Evolutionary conservation across 306 rosid genomes (phyloP).

Genomic region (Ormosia emarginata): DNA sequence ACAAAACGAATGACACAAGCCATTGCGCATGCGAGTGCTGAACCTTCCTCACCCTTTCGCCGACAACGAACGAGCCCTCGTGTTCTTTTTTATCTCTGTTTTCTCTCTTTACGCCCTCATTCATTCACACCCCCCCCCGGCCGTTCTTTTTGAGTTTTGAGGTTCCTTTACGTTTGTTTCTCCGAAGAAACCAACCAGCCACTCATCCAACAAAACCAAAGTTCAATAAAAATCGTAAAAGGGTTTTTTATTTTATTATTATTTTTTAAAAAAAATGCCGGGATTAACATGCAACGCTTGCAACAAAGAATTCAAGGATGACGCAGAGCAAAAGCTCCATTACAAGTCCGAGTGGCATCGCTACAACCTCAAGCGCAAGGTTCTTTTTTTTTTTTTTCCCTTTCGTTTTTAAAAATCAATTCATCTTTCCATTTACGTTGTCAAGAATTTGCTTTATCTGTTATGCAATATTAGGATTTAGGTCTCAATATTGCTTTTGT

Average conservation of each 20-base stretch:
- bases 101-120: background rate
- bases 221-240: background rate
- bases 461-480: background rate
- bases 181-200: background rate
- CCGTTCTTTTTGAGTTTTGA: background rate
- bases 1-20: background rate
- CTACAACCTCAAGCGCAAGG: slow-evolving; percentile 99
- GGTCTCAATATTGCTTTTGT: background rate
- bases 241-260: background rate
- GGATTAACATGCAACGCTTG: slow-evolving; percentile 81
- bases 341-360: slow-evolving; percentile 99
- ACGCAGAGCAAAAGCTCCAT: slow-evolving; percentile 69
- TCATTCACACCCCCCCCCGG: background rate
- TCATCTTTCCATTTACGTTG: background rate
- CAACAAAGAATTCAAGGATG: slow-evolving; percentile 76
- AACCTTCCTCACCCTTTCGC: slow-evolving; percentile 21
- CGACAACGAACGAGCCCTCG: slow-evolving; percentile 33
- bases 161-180: background rate
- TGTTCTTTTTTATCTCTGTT: background rate
- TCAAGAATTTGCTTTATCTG: background rate
- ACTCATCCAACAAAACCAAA: background rate
- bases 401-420: background rate
- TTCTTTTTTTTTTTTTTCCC: background rate
- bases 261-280: slow-evolving; percentile 41
- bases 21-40: slow-evolving; percentile 12